Evolutionary conservation across 2,329 filamentous ascomycete genomes (phyloP), one percentile per base, ranked within the genome.

Genomic region (Ophiostoma ulmi): DNA sequence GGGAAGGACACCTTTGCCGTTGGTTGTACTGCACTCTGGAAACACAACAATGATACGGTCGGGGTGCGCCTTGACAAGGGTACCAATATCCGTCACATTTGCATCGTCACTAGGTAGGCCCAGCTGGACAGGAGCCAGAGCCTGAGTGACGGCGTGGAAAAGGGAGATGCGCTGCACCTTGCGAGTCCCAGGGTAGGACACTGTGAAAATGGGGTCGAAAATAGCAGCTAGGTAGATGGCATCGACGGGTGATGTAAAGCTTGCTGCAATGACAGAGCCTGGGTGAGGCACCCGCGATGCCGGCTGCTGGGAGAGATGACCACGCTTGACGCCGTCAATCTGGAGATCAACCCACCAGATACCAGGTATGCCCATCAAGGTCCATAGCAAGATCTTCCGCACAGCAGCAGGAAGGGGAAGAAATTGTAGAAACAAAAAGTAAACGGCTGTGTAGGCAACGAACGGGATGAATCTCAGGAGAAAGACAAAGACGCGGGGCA

Each of bases 291-390:
- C 87, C 58, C 92, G 88, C 72, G 89, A 84, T 71, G 85, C 82
- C 55, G 91, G 89, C 76, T 93, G 89, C 76, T 90, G 89, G 66
- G 91, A 89, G 41, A 97, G 84, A 36, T 91, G 94, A 81, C 95
- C 95, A 81, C 93, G 92, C 81, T 92, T 94, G 70, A 99, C 95
- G 72, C 94, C 94, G 79, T 99, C 95, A 74, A 99, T 92, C 80
- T 97, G 94, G n/a, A 99, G 83, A 80, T 99, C 95, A 71, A 97
- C 90, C 94, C 94, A 98, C 93, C 94, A 98, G 71, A 99, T 92
- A 38, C 95, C 94, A 0, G 94, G 93, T 72, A 97, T 91, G 52
- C 89, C 91, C 75, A 99, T 87, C 74, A 98, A 87, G 72, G 88
- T 86, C 94, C 95, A 98, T 69, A 98, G 82, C 67, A 93, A 88